Percentiles rank a stretch among this genome's conserved stretches.
These are phyloP conservation scores for Coniferiporia weirii DNA, from an alignment of 1,284 basidiomycete genomes.

Conservation along the genomic window DNA sequence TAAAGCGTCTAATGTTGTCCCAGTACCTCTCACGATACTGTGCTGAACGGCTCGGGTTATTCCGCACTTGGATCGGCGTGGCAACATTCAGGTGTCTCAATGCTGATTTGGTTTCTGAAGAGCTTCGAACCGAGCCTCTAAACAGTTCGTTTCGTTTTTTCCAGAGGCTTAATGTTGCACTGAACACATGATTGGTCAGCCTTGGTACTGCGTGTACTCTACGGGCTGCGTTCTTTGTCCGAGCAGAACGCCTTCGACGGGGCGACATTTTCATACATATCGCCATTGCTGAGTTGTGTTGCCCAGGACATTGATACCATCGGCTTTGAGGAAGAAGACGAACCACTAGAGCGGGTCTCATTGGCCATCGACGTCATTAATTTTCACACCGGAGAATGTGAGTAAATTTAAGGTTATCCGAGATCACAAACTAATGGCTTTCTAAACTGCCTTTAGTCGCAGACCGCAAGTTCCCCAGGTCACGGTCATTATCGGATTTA, in stretches of 20 bases:
- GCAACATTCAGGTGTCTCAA: conserved; percentile 73
- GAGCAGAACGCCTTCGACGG: conserved; percentile 83
- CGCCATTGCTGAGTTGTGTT: conserved; percentile 74
- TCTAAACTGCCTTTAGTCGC: conserved; percentile 42
- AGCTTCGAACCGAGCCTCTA: conserved; percentile 67
- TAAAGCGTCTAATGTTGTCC: neutral
- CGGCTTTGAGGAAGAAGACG: conserved; percentile 59
- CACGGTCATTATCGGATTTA: conserved; percentile 66
- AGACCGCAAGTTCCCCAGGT: conserved; percentile 67
- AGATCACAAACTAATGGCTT: neutral
- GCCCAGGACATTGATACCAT: conserved; percentile 65
- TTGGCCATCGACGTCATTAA: conserved; percentile 82
- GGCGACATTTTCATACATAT: conserved; percentile 79
- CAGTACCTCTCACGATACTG: conserved; percentile 62
- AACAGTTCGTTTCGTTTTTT: conserved; percentile 43
- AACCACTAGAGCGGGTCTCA: conserved; percentile 83
- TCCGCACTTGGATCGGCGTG: conserved; percentile 70
- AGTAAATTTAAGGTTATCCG: conserved; percentile 26
- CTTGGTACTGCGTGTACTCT: conserved; percentile 81
- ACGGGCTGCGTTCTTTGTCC: conserved; percentile 78
- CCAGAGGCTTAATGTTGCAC: neutral
- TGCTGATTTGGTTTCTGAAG: conserved; percentile 64
- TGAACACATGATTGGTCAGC: conserved; percentile 34
- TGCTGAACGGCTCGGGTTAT: conserved; percentile 65
- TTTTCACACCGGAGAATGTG: conserved; percentile 84